phyloP scores from a whole-genome alignment of 257 asterid species.

The Nicotiana benthamiana region DNA sequence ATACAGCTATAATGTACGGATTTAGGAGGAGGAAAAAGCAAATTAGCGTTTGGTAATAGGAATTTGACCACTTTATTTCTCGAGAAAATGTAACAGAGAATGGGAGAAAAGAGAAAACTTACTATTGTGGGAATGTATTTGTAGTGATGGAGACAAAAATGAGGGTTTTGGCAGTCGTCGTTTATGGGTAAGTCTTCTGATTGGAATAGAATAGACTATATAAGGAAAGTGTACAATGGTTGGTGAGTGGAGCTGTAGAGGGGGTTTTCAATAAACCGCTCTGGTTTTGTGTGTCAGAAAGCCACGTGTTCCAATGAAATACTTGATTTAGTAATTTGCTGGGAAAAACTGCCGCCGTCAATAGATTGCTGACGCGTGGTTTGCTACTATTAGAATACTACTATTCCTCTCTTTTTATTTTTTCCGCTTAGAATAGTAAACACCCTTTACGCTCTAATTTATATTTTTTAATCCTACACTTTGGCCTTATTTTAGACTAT shows the following conservation, averaged over 20 bases:
- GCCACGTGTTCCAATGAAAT: neutral
- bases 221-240: neutral
- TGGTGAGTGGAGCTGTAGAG: neutral
- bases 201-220: neutral
- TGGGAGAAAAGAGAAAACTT: neutral
- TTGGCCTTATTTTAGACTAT: too few relatives aligned
- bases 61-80: neutral
- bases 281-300: neutral
- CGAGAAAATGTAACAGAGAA: too few relatives aligned
- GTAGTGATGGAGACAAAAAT: neutral
- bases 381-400: too few relatives aligned
- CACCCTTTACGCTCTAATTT: too few relatives aligned
- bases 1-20: neutral
- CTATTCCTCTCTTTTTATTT: too few relatives aligned
- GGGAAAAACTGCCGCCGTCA: neutral
- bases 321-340: neutral
- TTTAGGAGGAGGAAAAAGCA: neutral
- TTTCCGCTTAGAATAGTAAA: neutral
- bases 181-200: neutral
- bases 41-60: neutral
- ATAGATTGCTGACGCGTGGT: constrained; percentile 4
- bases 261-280: neutral
- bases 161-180: neutral
- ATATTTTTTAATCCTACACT: too few relatives aligned
- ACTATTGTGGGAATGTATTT: neutral